Conservation (phyloP, 345 rosid species). For the Camelina laxa region DNA sequence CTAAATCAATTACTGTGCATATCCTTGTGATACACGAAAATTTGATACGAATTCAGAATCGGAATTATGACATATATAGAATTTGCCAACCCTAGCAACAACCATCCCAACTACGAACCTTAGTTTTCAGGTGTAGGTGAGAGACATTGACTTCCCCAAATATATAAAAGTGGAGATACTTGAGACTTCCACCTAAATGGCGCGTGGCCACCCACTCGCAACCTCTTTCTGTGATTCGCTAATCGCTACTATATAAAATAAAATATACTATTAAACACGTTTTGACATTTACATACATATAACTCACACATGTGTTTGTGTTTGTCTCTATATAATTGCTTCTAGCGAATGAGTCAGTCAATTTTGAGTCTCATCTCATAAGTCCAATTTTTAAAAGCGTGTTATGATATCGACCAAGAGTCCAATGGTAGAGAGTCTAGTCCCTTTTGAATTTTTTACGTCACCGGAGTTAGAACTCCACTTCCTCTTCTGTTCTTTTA, state of each 20-base stretch:
- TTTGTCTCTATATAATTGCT: background rate
- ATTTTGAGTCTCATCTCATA: constrained; percentile 1
- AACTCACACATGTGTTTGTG: constrained; percentile 13
- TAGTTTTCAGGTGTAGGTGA: constrained; percentile 31
- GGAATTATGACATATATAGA: constrained; percentile 16
- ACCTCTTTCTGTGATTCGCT: constrained; percentile 24
- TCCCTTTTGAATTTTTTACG: constrained; percentile 5
- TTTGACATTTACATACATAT: constrained; percentile 15
- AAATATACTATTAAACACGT: background rate
- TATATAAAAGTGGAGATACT: background rate
- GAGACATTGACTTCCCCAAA: constrained; percentile 21
- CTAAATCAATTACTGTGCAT: background rate
- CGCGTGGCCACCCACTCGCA: constrained; percentile 37
- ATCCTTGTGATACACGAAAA: background rate
- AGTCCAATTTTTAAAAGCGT: constrained; percentile 26
- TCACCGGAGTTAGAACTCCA: constrained; percentile 23
- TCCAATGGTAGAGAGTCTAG: constrained; percentile 7
- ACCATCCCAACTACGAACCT: constrained; percentile 32
- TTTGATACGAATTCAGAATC: background rate
- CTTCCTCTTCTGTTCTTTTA: background rate
- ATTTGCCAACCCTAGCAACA: constrained; percentile 32
- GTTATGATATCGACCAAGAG: constrained; percentile 28
- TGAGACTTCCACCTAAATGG: constrained; percentile 26
- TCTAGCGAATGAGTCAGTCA: constrained; percentile 28
- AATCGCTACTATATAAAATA: background rate